Percentiles rank a stretch among this genome's conserved stretches.
Evolutionary conservation across 495 filamentous ascomycete species (phyloP).

Genomic region (Penicillium chermesinum): DNA sequence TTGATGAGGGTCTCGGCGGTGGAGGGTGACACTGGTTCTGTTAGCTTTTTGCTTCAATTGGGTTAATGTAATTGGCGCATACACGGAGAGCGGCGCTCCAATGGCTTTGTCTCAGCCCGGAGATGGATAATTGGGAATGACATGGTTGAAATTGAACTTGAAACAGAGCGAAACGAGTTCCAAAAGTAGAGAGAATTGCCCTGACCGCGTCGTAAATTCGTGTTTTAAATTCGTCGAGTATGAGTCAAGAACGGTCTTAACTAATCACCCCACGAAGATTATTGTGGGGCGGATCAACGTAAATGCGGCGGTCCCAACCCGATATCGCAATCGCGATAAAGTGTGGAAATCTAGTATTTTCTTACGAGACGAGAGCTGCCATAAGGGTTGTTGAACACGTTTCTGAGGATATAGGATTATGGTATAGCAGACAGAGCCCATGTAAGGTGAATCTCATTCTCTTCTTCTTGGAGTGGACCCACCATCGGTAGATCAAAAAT

Average conservation of each 20-base stretch:
- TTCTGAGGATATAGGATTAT: background rate
- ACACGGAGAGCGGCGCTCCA: constrained; percentile 46
- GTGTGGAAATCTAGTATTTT: too few relatives aligned
- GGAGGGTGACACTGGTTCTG: constrained; percentile 52
- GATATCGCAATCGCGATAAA: background rate
- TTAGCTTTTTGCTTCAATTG: constrained; percentile 5
- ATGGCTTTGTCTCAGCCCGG: constrained; percentile 47
- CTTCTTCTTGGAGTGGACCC: background rate
- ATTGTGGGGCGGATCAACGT: background rate
- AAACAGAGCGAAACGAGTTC: background rate
- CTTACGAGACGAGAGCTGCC: too few relatives aligned
- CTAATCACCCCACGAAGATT: background rate
- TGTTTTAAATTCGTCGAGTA: too few relatives aligned
- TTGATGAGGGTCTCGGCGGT: constrained; percentile 74
- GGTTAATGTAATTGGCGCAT: constrained; percentile 5
- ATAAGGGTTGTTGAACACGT: too few relatives aligned
- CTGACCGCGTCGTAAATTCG: background rate
- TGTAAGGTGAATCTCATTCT: background rate
- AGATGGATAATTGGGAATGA: constrained; percentile 44
- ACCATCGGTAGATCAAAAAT: background rate
- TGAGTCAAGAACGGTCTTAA: background rate
- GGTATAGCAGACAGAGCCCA: background rate
- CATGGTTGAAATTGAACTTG: constrained; percentile 22
- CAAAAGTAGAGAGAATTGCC: background rate
- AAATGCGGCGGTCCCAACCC: background rate